These are phyloP conservation scores for Ambrosia trifida DNA, from an alignment of 129 eudicot genomes.

Conservation along the genomic window DNA sequence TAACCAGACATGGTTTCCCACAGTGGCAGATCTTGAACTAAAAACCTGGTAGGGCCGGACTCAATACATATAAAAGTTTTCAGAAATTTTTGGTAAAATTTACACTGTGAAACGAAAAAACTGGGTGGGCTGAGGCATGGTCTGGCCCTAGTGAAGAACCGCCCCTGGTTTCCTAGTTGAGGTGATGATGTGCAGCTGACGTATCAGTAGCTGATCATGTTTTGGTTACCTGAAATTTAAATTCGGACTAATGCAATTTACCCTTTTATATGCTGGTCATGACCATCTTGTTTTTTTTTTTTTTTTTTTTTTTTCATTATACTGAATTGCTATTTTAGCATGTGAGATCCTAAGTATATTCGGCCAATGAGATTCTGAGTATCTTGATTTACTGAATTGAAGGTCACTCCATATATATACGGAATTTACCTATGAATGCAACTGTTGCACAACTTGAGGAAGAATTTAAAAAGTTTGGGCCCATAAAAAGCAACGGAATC, in stretches of 20 bases:
- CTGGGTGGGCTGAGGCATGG: too few species aligned
- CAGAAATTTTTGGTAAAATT: too few species aligned
- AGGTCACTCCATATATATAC: constrained; percentile 78
- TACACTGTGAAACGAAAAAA: too few species aligned
- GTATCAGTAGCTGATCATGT: neutral
- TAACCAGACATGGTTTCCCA: neutral
- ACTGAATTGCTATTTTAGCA: neutral
- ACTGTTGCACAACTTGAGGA: constrained; percentile 67
- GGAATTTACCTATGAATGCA: constrained; percentile 70
- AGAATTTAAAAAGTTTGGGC: constrained; percentile 71
- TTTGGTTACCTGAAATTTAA: too few species aligned
- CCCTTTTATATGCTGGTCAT: too few species aligned
- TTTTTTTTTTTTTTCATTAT: neutral
- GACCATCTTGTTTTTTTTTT: neutral
- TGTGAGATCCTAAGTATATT: neutral
- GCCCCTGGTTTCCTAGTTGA: too few species aligned
- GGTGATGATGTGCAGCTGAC: neutral
- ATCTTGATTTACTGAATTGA: constrained; percentile 24
- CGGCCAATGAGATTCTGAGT: neutral
- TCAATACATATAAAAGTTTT: too few species aligned
- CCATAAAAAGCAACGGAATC: constrained; percentile 66
- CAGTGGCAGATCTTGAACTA: too few species aligned
- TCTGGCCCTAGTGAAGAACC: too few species aligned
- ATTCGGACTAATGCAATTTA: too few species aligned
- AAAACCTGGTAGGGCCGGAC: too few species aligned